Evolutionary conservation across 2,329 filamentous ascomycete genomes (phyloP).

Genomic region (Escovopsis weberi): DNA sequence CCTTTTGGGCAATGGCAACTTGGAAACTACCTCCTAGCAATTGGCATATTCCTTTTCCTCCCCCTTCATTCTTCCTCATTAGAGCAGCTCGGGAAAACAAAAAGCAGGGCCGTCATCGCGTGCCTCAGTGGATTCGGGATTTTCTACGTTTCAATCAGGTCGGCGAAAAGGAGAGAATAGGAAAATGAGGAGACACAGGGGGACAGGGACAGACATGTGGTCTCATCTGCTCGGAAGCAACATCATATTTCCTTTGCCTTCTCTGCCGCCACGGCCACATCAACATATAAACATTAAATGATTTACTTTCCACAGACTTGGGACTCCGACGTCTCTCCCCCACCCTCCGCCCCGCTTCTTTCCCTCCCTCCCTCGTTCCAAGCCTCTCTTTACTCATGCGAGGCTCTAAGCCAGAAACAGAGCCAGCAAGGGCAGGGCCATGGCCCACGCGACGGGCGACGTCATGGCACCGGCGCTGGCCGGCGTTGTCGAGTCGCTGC

Average conservation of each 20-base stretch:
- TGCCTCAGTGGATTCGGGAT: background rate
- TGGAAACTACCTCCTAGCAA: too few relatives aligned
- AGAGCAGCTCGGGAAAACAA: too few relatives aligned
- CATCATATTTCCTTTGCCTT: slow-evolving; percentile 2
- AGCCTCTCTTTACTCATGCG: too few relatives aligned
- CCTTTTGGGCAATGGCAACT: too few relatives aligned
- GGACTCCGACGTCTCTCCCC: too few relatives aligned
- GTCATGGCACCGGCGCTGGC: slow-evolving; percentile 15
- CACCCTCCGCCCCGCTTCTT: too few relatives aligned
- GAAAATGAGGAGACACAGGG: too few relatives aligned
- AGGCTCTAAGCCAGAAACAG: slow-evolving; percentile 19
- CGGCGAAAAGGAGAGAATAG: background rate
- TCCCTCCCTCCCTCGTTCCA: too few relatives aligned
- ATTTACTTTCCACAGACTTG: background rate
- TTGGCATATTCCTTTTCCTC: too few relatives aligned
- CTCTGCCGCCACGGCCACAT: background rate
- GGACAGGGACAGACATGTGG: too few relatives aligned
- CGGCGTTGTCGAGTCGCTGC: slow-evolving; percentile 7
- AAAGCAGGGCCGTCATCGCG: background rate
- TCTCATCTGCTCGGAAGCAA: slow-evolving; percentile 7
- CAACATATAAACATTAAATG: slow-evolving; percentile 1
- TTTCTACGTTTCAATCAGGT: background rate
- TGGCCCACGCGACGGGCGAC: slow-evolving; percentile 19
- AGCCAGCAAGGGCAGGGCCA: slow-evolving; percentile 18
- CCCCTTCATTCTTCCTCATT: too few relatives aligned